Percentiles rank a stretch among this genome's conserved stretches.
These are phyloP conservation scores for Cinnamomum chago DNA, from an alignment of 164 flowering plant species.

Conservation along the genomic window DNA sequence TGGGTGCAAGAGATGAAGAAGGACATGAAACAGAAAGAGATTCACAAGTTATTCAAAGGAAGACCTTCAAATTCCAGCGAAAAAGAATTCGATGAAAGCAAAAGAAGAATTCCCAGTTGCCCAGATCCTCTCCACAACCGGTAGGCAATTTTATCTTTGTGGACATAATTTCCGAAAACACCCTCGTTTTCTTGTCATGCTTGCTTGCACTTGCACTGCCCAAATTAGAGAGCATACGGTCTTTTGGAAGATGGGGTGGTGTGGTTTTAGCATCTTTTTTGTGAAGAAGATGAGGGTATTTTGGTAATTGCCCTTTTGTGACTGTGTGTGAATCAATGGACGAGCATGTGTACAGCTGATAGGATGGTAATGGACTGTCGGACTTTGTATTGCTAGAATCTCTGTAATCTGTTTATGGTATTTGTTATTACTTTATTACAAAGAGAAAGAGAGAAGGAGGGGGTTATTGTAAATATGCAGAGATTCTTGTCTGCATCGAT, in stretches of 20 bases:
- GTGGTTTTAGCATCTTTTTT: not conserved
- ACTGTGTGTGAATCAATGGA: not conserved
- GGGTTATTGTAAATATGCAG: slow-evolving; percentile 5
- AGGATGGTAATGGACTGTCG: slow-evolving; percentile 1
- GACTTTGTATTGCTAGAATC: slow-evolving; percentile 19
- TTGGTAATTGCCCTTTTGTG: not conserved
- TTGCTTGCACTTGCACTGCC: not conserved
- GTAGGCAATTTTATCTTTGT: slow-evolving; percentile 1
- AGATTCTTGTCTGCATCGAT: slow-evolving; percentile 16
- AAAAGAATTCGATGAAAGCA: slow-evolving; percentile 10
- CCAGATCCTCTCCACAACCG: slow-evolving; percentile 21
- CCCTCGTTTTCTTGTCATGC: slow-evolving; percentile 4
- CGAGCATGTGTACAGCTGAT: slow-evolving; percentile 9
- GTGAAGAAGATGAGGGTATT: slow-evolving; percentile 10
- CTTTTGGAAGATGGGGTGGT: not conserved
- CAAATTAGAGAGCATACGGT: not conserved
- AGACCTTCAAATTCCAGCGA: slow-evolving; percentile 9
- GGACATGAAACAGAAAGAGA: slow-evolving; percentile 1
- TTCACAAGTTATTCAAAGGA: not conserved
- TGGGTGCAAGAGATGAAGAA: not conserved
- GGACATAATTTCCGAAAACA: not conserved
- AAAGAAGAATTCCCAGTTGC: slow-evolving; percentile 17
- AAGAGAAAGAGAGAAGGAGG: not conserved
- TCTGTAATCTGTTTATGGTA: not conserved
- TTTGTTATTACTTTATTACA: not conserved